Evolutionary conservation across 225 moss, liverwort and hornwort species (phyloP).

Genomic region (Polytrichum commune): DNA sequence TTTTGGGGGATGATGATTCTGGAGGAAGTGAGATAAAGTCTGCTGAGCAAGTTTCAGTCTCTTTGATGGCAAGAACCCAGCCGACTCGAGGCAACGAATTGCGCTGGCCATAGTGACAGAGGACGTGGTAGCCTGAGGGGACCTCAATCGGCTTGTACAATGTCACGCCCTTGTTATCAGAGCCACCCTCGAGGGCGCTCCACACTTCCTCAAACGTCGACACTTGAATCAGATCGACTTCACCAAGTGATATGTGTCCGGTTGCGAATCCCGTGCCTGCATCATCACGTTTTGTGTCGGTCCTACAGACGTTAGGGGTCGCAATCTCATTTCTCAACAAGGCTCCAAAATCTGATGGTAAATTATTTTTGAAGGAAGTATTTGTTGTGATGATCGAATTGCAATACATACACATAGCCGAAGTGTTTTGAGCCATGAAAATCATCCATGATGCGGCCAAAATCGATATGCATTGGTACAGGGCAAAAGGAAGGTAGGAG

Average conservation of each 20-base stretch:
- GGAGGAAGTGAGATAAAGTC: not conserved
- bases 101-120: slow-evolving; percentile 62
- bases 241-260: slow-evolving; percentile 52
- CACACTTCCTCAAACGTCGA: slow-evolving; percentile 65
- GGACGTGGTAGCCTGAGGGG: slow-evolving; percentile 51
- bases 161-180: slow-evolving; percentile 41
- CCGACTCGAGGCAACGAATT: slow-evolving; percentile 41
- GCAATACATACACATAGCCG: no score
- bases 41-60: slow-evolving; percentile 12
- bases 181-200: slow-evolving; percentile 55
- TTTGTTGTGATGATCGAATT: no score
- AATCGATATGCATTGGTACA: no score
- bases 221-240: slow-evolving; percentile 49
- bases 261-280: slow-evolving; percentile 74
- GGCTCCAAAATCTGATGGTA: no score
- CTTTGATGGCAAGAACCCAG: slow-evolving; percentile 66
- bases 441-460: no score
- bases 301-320: no score
- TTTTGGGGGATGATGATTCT: slow-evolving; percentile 8
- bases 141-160: slow-evolving; percentile 63
- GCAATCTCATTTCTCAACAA: no score
- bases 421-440: no score
- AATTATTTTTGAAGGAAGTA: no score
- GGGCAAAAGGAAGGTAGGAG: no score
- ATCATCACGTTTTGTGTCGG: not conserved